phyloP scores from a whole-genome alignment of 78 protist genomes.

The Planoprotostelium fungivorum region DNA sequence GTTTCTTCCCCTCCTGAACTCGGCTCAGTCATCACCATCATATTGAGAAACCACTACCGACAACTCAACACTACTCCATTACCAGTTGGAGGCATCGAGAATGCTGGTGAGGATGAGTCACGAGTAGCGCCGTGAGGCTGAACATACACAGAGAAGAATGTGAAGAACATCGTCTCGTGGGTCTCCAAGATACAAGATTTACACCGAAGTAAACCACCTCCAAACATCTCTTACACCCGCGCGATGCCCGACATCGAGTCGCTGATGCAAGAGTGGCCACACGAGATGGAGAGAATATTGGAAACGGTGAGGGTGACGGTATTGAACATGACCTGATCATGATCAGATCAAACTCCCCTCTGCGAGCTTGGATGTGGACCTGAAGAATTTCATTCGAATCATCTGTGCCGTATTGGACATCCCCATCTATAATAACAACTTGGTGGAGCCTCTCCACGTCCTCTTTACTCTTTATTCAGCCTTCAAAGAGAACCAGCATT shows the following conservation, averaged over 20 bases:
- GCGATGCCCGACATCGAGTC: conserved; percentile 79
- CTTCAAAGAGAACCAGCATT: conserved; percentile 48
- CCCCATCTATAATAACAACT: conserved; percentile 29
- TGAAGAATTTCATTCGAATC: conserved; percentile 14
- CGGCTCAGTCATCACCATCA: conserved; percentile 19
- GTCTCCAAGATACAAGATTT: conserved; percentile 29
- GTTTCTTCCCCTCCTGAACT: background rate
- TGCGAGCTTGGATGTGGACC: conserved; percentile 29
- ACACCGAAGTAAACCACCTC: conserved; percentile 22
- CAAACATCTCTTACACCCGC: conserved; percentile 39
- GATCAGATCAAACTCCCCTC: conserved; percentile 19
- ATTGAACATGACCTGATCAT: background rate
- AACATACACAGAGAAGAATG: conserved; percentile 28
- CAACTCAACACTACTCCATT: background rate
- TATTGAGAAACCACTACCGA: conserved; percentile 12
- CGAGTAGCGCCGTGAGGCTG: background rate
- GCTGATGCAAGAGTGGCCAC: conserved; percentile 75
- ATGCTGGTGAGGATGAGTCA: conserved; percentile 20
- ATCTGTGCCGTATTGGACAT: conserved; percentile 71
- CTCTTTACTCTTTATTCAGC: conserved; percentile 72
- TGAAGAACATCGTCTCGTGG: conserved; percentile 50
- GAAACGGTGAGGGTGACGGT: background rate
- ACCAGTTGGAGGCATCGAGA: conserved; percentile 34
- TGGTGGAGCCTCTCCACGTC: conserved; percentile 74
- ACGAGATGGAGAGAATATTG: conserved; percentile 45